phyloP scores from a whole-genome alignment of 2,329 filamentous ascomycete species.

The Aspergillus pseudoviridinutans region DNA sequence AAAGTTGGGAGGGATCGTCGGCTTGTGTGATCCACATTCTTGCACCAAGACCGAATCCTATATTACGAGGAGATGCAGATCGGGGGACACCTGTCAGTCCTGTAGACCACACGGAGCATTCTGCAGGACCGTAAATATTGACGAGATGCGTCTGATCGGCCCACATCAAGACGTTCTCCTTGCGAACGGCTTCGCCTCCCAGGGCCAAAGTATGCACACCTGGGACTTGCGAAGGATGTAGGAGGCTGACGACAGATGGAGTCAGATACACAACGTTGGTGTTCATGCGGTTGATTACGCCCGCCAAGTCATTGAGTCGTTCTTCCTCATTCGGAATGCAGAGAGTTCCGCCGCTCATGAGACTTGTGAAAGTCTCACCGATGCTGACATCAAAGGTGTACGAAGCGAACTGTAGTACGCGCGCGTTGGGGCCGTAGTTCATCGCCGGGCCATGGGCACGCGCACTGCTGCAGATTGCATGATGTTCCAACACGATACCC shows the following conservation, averaged over 20 bases:
- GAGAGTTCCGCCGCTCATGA: slow-evolving; percentile 52
- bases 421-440: slow-evolving; percentile 9
- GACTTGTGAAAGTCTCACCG: slow-evolving; percentile 47
- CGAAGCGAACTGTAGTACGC: slow-evolving; percentile 53
- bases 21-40: slow-evolving; percentile 37
- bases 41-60: slow-evolving; percentile 31
- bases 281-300: slow-evolving; percentile 45
- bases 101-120: slow-evolving; percentile 17
- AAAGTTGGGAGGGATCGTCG: slow-evolving; percentile 30
- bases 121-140: slow-evolving; percentile 3
- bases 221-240: slow-evolving; percentile 36
- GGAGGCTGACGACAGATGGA: slow-evolving; percentile 47
- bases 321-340: slow-evolving; percentile 48
- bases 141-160: background rate
- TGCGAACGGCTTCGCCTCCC: slow-evolving; percentile 17
- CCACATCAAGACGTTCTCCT: slow-evolving; percentile 1
- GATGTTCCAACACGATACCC: slow-evolving; percentile 56
- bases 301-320: slow-evolving; percentile 42
- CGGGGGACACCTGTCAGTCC: background rate
- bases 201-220: slow-evolving; percentile 30
- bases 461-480: slow-evolving; percentile 49
- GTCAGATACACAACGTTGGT: slow-evolving; percentile 54
- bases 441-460: slow-evolving; percentile 38
- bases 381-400: slow-evolving; percentile 49
- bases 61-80: slow-evolving; percentile 13